These are phyloP conservation scores for Firmiana major DNA, from an alignment of 345 rosid genomes.

Conservation along the genomic window DNA sequence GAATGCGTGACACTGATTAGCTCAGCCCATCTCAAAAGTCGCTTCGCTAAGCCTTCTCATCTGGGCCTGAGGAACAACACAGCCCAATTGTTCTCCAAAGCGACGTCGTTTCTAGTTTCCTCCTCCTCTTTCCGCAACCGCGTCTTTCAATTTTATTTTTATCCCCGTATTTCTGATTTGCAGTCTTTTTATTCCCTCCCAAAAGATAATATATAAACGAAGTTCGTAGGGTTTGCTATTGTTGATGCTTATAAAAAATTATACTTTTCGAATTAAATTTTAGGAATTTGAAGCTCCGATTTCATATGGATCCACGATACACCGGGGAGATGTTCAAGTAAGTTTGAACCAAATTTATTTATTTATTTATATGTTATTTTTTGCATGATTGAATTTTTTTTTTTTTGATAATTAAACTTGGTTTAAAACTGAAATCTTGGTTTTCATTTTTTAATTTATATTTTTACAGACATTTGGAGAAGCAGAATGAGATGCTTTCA, in stretches of 20 bases:
- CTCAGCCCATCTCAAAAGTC: neutral
- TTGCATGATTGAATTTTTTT: neutral
- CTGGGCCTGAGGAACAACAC: neutral
- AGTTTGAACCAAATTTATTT: neutral
- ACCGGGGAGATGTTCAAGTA: constrained; percentile 33
- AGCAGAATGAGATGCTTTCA: constrained; percentile 48
- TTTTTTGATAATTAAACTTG: neutral
- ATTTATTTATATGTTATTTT: neutral
- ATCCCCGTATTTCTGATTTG: too few relatives aligned
- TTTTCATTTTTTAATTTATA: neutral
- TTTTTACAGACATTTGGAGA: constrained; percentile 49
- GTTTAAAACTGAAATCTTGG: neutral
- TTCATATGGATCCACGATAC: constrained; percentile 34
- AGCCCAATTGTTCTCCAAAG: neutral
- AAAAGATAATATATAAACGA: too few relatives aligned
- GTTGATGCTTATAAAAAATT: neutral
- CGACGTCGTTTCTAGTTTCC: too few relatives aligned
- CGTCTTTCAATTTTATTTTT: too few relatives aligned
- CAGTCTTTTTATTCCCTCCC: too few relatives aligned
- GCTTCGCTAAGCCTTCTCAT: too few relatives aligned
- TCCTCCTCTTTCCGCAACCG: too few relatives aligned
- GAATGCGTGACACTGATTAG: too few relatives aligned
- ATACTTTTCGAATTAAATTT: neutral
- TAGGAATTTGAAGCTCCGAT: neutral
- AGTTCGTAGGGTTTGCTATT: neutral